A percentile compares a stretch with the other conserved stretches of the same genome.
phyloP scores from a whole-genome alignment of 352 stramenopile species.

The Phytophthora cryptogea region DNA sequence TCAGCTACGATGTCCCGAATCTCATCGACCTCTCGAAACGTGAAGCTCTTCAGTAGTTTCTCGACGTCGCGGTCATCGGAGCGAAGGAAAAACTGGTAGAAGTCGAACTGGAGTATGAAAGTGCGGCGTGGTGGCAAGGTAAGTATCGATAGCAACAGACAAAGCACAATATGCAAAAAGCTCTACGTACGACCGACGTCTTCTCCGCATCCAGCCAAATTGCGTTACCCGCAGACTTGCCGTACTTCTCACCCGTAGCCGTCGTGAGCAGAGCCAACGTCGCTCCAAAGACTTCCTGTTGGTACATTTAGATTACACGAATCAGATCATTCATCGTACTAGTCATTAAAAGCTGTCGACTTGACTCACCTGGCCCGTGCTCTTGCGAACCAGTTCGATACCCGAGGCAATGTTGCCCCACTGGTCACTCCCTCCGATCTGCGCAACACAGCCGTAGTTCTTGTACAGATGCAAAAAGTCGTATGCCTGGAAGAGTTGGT shows the following conservation, averaged over 20 bases:
- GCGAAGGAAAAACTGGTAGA: slow-evolving; percentile 94
- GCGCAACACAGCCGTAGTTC: slow-evolving; percentile 91
- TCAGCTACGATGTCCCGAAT: slow-evolving; percentile 90
- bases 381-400: slow-evolving; percentile 95
- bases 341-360: slow-evolving; percentile 1
- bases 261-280: slow-evolving; percentile 98
- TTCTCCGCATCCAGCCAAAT: slow-evolving; percentile 97
- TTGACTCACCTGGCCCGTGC: slow-evolving; percentile 62
- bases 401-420: slow-evolving; percentile 99
- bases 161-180: neutral
- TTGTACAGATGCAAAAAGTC: slow-evolving; percentile 98
- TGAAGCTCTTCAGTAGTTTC: slow-evolving; percentile 98
- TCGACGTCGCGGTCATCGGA: slow-evolving; percentile 92
- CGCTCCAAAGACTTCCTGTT: slow-evolving; percentile 90
- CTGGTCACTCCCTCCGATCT: slow-evolving; percentile 99
- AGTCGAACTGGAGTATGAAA: slow-evolving; percentile 74
- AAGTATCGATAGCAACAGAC: slow-evolving; percentile 7
- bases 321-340: neutral
- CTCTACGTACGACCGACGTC: slow-evolving; percentile 93
- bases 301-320: slow-evolving; percentile 3
- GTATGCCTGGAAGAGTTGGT: slow-evolving; percentile 99
- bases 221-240: slow-evolving; percentile 98
- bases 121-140: neutral
- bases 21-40: slow-evolving; percentile 94
- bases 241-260: slow-evolving; percentile 98